These are phyloP conservation scores for Endotrypanum monterogeii DNA, from an alignment of 208 protist genomes.

Conservation along the genomic window DNA sequence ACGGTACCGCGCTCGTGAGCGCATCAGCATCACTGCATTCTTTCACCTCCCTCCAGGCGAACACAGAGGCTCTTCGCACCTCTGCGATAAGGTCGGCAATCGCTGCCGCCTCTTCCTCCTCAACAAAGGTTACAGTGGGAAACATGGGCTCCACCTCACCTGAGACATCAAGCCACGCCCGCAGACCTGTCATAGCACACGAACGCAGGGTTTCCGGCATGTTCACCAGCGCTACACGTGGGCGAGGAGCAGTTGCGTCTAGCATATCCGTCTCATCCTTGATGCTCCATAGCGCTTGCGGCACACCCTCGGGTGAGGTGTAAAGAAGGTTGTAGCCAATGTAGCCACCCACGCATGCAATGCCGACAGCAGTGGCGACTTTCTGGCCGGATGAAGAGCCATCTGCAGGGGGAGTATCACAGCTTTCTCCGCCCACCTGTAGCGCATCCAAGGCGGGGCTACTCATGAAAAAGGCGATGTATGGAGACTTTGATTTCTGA, in stretches of 20 bases:
- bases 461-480: not conserved
- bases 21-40: not conserved
- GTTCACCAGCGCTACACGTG: slow-evolving; percentile 59
- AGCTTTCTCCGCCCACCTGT: not conserved
- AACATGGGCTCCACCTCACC: slow-evolving; percentile 39
- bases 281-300: slow-evolving; percentile 51
- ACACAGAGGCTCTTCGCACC: slow-evolving; percentile 42
- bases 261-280: not conserved
- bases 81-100: slow-evolving; percentile 32
- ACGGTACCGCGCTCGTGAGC: not conserved
- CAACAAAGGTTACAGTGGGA: slow-evolving; percentile 59
- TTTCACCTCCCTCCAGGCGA: slow-evolving; percentile 47
- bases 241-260: not conserved
- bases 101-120: slow-evolving; percentile 46
- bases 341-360: slow-evolving; percentile 43
- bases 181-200: slow-evolving; percentile 27
- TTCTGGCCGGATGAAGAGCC: slow-evolving; percentile 12
- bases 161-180: slow-evolving; percentile 26
- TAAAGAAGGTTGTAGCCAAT: slow-evolving; percentile 48
- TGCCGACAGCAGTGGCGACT: slow-evolving; percentile 34
- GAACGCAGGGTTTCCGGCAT: slow-evolving; percentile 33
- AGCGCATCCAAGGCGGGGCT: slow-evolving; percentile 1
- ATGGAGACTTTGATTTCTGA: not conserved
- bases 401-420: not conserved
- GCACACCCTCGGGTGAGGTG: slow-evolving; percentile 10